Evolutionary conservation across 2,329 filamentous ascomycete genomes (phyloP).

Genomic region (Myotisia sp.): DNA sequence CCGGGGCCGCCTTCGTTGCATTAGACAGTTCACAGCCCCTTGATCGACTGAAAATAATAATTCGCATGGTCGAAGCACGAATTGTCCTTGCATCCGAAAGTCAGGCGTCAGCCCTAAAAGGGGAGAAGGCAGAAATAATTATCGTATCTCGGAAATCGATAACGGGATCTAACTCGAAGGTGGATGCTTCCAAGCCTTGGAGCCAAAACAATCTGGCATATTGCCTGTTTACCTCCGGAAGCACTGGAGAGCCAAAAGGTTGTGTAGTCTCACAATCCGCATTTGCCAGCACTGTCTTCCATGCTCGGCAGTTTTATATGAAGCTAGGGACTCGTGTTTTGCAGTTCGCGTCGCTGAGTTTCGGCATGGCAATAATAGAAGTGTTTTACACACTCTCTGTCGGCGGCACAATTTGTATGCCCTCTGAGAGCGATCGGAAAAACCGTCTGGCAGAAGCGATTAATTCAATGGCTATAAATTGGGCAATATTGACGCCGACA

Average conservation of each 20-base stretch:
- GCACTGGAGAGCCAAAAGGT: conserved; percentile 31
- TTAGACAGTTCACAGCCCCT: background rate
- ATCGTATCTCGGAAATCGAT: too few species aligned
- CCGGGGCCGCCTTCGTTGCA: background rate
- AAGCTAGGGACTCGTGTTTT: conserved; percentile 13
- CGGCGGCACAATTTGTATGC: conserved; percentile 32
- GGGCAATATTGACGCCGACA: conserved; percentile 42
- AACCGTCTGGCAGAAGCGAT: conserved; percentile 34
- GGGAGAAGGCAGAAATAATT: too few species aligned
- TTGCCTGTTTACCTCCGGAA: conserved; percentile 9
- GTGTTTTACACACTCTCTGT: conserved; percentile 20
- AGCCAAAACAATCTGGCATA: too few species aligned
- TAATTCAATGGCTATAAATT: conserved; percentile 33
- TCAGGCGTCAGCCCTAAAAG: too few species aligned
- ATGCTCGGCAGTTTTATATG: conserved; percentile 23
- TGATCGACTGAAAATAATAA: conserved; percentile 9
- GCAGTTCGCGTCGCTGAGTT: conserved; percentile 30
- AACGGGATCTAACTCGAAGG: too few species aligned
- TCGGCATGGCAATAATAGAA: conserved; percentile 27
- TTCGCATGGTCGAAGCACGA: conserved; percentile 1
- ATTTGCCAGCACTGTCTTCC: conserved; percentile 27
- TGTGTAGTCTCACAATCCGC: conserved; percentile 42
- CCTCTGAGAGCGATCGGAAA: conserved; percentile 27
- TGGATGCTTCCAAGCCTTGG: too few species aligned
- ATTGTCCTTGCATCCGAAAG: conserved; percentile 4